Base-by-base conservation (phyloP, 116 monocot genomes). In the Cymodocea nodosa region DNA sequence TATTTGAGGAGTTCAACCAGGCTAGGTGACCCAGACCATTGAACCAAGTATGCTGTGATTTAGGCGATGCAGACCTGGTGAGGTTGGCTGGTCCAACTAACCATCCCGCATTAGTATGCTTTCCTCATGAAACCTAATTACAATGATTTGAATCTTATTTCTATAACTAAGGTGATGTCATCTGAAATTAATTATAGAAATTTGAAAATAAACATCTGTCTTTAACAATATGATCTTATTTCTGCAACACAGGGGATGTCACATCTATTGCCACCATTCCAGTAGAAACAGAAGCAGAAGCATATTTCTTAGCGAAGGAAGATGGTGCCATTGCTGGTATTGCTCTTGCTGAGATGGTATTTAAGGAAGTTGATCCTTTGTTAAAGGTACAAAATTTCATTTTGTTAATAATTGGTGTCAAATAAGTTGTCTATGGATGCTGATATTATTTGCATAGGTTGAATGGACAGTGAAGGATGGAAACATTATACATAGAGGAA, bases 291-390 rank as follows among this genome's bases (percentile, higher is more conserved):
- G 80, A 86, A 79, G 85, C 80, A 30, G 97, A 91, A 74, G 97
- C 97, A 35, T 77, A 86, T 35, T 98, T 98, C 77, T 82, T 91
- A 40, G 91, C 92, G n/a, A 98, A 98, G 76, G 97, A 91, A 52
- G 84, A 98, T 76, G 97, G 97, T 2, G 67, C 91, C 12, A 76
- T 98, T 78, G 92, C 91, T 64, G 97, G 97, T 64, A 84, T 86
- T 66, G 76, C 84, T 67, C 91, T 98, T 59, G 79, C 91, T 67
- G 92, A 98, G 78, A 88, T 88, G 83, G 79, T 98, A 40, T 98
- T 97, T 70, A 60, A 70, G 59, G 79, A 90, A 60, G 85, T 91
- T 15, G 97, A 98, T 73, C 75, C 91, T 69, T 88, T 76, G 63
- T 70, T 97, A 51, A 87, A 77, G 85, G 95, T 90, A 75, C 50